Evolutionary conservation across 176 grass and related monocot species (phyloP).

Genomic region (Pontederia crassipes): DNA sequence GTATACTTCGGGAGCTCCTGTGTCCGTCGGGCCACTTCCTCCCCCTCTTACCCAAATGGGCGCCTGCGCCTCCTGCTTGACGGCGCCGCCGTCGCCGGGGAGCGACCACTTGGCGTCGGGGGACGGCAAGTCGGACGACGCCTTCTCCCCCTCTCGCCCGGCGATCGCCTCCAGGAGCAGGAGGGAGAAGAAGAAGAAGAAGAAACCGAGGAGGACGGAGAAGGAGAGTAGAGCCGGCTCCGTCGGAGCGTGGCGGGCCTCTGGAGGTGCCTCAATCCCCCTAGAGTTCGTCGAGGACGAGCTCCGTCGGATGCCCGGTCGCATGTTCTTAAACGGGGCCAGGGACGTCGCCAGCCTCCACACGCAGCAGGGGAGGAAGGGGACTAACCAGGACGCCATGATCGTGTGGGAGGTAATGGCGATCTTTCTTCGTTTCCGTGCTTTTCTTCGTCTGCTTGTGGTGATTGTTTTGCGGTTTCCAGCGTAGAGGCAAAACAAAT

Average conservation of each 20-base stretch:
- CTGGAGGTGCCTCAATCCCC: not conserved
- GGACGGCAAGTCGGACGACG: not conserved
- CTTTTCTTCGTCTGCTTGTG: not conserved
- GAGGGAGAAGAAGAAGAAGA: conserved; percentile 17
- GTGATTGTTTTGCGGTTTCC: not conserved
- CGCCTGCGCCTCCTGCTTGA: too few relatives aligned
- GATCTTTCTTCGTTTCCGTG: not conserved
- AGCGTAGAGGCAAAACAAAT: not conserved
- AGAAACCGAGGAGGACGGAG: conserved; percentile 14
- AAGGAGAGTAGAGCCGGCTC: conserved; percentile 17
- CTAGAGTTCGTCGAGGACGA: conserved; percentile 48
- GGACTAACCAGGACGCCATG: conserved; percentile 99
- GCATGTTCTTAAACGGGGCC: conserved; percentile 59
- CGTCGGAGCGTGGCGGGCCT: conserved; percentile 9
- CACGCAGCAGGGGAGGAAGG: conserved; percentile 94
- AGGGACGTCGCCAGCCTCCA: conserved; percentile 61
- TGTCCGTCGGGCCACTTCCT: too few relatives aligned
- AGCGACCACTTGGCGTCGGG: not conserved
- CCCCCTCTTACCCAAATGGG: too few relatives aligned
- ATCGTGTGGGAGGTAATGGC: conserved; percentile 63
- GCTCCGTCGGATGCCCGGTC: conserved; percentile 47
- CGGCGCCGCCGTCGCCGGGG: too few relatives aligned
- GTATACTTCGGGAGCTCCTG: not conserved
- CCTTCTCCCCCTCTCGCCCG: not conserved
- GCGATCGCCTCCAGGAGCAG: conserved; percentile 20